Conservation (phyloP, 305 asterid genomes). For the Ajuga reptans region DNA sequence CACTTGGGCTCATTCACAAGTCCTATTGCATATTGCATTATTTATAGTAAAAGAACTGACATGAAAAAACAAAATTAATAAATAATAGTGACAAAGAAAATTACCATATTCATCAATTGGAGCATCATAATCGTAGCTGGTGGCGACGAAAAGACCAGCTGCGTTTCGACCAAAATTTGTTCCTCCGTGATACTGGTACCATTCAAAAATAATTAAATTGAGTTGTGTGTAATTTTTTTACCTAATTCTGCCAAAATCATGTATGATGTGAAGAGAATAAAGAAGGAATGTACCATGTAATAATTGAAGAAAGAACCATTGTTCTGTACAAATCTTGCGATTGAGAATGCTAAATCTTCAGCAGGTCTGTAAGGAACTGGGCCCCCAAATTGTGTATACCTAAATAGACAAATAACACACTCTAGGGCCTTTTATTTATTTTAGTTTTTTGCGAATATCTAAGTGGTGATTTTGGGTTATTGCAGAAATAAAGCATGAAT, state of each 20-base stretch:
- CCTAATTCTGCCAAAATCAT: neutral
- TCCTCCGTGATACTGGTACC: constrained; percentile 81
- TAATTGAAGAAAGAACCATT: constrained; percentile 89
- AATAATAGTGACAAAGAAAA: neutral
- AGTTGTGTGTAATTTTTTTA: neutral
- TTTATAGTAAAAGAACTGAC: neutral
- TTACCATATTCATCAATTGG: constrained; percentile 84
- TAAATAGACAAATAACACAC: neutral
- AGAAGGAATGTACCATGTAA: constrained; percentile 58
- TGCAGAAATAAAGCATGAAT: neutral
- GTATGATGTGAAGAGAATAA: no score
- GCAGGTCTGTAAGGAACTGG: constrained; percentile 66
- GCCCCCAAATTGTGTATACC: constrained; percentile 79
- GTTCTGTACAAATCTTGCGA: constrained; percentile 80
- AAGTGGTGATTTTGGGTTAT: no score
- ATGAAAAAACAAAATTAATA: neutral
- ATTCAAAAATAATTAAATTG: neutral
- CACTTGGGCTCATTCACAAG: constrained; percentile 60
- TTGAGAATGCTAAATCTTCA: constrained; percentile 85
- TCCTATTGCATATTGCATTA: constrained; percentile 30
- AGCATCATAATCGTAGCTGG: constrained; percentile 90
- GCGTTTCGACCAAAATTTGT: constrained; percentile 78
- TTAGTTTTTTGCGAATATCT: no score
- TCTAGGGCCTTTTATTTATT: no score
- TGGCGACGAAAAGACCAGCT: constrained; percentile 73